These are phyloP conservation scores for Neoascochyta sp. DNA, from an alignment of 2,329 filamentous ascomycete genomes.

Conservation along the genomic window DNA sequence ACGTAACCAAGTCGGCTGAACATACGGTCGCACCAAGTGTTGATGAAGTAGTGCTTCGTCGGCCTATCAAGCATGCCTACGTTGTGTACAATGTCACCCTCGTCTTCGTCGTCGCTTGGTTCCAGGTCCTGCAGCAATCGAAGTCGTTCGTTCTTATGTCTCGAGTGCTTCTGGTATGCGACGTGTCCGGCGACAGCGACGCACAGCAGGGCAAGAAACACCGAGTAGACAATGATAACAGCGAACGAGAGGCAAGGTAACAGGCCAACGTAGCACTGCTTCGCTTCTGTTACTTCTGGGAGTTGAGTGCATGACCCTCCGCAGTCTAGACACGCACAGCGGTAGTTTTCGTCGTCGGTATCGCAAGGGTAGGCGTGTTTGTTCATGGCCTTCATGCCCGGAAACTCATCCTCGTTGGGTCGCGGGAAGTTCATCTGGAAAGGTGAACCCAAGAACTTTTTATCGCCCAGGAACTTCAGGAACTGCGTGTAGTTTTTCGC, in stretches of 20 bases:
- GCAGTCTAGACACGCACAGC: constrained; percentile 93
- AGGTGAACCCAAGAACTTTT: constrained; percentile 85
- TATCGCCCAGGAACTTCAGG: constrained; percentile 87
- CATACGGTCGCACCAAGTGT: constrained; percentile 72
- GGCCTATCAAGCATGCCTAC: constrained; percentile 75
- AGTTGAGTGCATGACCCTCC: constrained; percentile 79
- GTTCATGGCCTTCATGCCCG: constrained; percentile 67
- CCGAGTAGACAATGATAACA: constrained; percentile 79
- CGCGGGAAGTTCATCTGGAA: constrained; percentile 95
- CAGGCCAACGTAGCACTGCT: constrained; percentile 76
- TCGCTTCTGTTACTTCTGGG: constrained; percentile 65
- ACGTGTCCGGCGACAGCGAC: constrained; percentile 68
- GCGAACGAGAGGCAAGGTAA: constrained; percentile 94
- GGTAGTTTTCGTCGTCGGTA: constrained; percentile 77
- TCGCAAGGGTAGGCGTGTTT: constrained; percentile 84
- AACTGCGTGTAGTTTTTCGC: constrained; percentile 86
- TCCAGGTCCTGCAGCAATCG: constrained; percentile 79
- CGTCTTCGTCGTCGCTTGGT: constrained; percentile 89
- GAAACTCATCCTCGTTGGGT: constrained; percentile 56
- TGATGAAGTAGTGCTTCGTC: constrained; percentile 75
- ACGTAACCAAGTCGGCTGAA: constrained; percentile 78
- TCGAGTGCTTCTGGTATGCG: constrained; percentile 68
- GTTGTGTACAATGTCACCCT: constrained; percentile 76
- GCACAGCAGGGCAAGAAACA: constrained; percentile 66
- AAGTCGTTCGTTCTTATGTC: constrained; percentile 75